These are phyloP conservation scores for Podospora tetraspora DNA, from an alignment of 495 filamentous ascomycete species.

Conservation along the genomic window DNA sequence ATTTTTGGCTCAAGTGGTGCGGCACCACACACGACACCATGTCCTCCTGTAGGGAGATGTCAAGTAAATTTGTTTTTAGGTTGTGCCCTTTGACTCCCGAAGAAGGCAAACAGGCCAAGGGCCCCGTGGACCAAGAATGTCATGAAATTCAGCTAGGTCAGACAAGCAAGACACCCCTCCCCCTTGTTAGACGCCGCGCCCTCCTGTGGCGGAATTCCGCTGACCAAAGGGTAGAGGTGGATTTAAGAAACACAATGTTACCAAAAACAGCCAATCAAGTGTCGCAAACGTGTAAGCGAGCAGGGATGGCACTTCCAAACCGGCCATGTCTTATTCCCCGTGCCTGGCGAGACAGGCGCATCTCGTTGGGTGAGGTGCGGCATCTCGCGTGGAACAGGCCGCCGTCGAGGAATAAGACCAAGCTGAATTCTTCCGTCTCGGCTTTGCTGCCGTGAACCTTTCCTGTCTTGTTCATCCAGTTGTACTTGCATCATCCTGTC, in stretches of 20 bases:
- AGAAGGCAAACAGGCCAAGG: no score
- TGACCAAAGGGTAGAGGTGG: neutral
- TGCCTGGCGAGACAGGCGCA: neutral
- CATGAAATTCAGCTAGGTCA: no score
- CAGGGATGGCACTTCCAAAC: neutral
- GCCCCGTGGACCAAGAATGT: no score
- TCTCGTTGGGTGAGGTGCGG: neutral
- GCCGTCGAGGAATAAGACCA: neutral
- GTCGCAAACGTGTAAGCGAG: neutral
- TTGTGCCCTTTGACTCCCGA: no score
- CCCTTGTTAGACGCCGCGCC: no score
- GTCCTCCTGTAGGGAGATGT: no score
- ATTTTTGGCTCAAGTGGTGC: no score
- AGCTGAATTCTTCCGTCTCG: neutral
- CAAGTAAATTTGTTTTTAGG: neutral
- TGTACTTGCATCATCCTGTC: no score
- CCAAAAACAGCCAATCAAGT: neutral
- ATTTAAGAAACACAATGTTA: neutral
- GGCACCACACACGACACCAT: no score
- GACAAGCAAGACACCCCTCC: no score
- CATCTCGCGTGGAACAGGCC: neutral
- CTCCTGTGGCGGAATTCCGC: neutral
- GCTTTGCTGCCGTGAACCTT: neutral
- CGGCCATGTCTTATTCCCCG: neutral
- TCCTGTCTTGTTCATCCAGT: neutral